Evolutionary conservation across 495 filamentous ascomycete genomes (phyloP).

Genomic region (Podospora australis): DNA sequence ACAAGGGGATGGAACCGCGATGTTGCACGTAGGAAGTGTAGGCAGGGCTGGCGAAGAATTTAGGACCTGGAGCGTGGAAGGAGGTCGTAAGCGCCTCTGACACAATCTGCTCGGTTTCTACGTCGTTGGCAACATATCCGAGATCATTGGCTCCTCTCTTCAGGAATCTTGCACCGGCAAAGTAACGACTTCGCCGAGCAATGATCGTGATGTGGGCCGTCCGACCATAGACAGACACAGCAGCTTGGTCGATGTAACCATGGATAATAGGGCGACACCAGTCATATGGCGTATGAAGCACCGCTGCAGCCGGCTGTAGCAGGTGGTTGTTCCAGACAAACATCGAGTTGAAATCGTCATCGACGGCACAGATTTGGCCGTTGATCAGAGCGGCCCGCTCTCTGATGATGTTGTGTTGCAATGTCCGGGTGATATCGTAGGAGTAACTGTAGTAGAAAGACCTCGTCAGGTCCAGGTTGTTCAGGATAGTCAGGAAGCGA

Average conservation of each 20-base stretch:
- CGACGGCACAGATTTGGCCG: conserved; percentile 51
- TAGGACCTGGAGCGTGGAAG: conserved; percentile 85
- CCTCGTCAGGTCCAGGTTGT: conserved; percentile 79
- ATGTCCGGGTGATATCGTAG: conserved; percentile 87
- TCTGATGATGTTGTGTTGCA: conserved; percentile 86
- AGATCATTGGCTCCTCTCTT: conserved; percentile 94
- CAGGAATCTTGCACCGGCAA: conserved; percentile 89
- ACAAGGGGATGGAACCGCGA: conserved; percentile 89
- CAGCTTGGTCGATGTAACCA: conserved; percentile 89
- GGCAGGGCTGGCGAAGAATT: conserved; percentile 77
- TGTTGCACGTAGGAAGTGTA: conserved; percentile 98
- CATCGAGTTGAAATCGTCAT: conserved; percentile 81
- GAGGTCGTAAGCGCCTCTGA: conserved; percentile 90
- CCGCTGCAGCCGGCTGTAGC: conserved; percentile 63
- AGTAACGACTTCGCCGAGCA: conserved; percentile 84
- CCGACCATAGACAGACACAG: conserved; percentile 75
- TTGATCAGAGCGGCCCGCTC: conserved; percentile 63
- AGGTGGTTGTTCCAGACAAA: conserved; percentile 97
- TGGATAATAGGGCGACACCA: conserved; percentile 97
- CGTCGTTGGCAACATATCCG: conserved; percentile 96
- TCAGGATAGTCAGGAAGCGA: conserved; percentile 79
- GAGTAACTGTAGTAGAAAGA: conserved; percentile 99
- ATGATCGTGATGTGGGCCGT: conserved; percentile 88
- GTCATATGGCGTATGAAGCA: conserved; percentile 74
- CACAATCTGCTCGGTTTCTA: conserved; percentile 99